phyloP scores from a whole-genome alignment of 2,329 filamentous ascomycete species.

The Teratosphaeria destructans region DNA sequence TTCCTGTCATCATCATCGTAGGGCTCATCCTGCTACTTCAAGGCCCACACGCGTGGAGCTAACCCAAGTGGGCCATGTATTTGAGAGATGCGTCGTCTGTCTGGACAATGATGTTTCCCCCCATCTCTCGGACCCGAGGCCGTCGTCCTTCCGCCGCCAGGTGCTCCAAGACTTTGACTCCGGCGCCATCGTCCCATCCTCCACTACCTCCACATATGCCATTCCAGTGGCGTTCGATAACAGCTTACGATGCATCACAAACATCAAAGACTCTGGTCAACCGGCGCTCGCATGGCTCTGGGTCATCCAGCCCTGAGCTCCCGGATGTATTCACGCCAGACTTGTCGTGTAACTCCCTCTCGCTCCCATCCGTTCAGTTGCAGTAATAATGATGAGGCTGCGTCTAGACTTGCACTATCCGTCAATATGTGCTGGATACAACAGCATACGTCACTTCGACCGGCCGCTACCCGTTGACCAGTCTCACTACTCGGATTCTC shows the following conservation, averaged over 20 bases:
- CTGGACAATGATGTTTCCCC: background rate
- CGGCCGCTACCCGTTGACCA: constrained; percentile 13
- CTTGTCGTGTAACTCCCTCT: background rate
- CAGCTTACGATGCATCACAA: constrained; percentile 10
- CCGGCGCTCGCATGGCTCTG: background rate
- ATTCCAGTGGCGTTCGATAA: constrained; percentile 9
- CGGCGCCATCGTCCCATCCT: background rate
- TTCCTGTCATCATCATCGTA: background rate
- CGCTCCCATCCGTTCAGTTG: background rate
- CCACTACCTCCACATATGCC: constrained; percentile 1
- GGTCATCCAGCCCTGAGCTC: background rate
- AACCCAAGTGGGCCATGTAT: background rate
- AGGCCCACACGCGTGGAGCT: background rate
- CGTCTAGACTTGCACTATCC: constrained; percentile 8
- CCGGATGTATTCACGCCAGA: background rate
- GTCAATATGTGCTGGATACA: constrained; percentile 11
- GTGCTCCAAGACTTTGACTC: constrained; percentile 1
- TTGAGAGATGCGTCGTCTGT: background rate
- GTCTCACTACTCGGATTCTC: background rate
- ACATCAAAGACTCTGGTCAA: background rate
- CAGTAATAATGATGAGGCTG: background rate
- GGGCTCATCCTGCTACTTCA: background rate
- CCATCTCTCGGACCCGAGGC: background rate
- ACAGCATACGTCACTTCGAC: constrained; percentile 18
- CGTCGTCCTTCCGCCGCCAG: background rate